Evolutionary conservation across 2,329 filamentous ascomycete genomes (phyloP).

Genomic region (Fusarium annulatum): DNA sequence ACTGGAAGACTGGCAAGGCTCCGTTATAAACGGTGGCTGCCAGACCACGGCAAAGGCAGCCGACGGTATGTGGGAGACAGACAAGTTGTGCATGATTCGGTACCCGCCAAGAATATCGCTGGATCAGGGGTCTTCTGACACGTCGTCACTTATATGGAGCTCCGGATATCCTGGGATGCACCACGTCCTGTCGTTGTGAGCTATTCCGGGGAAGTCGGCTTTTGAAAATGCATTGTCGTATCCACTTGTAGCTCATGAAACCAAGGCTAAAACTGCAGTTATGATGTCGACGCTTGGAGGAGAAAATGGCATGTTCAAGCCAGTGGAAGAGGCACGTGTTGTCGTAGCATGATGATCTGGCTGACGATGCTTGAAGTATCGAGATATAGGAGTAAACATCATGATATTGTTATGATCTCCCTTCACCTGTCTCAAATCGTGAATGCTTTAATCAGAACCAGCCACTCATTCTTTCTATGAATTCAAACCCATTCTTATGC

Average conservation of each 20-base stretch:
- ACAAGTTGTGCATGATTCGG: neutral
- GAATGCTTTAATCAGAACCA: neutral
- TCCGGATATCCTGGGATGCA: constrained; percentile 15
- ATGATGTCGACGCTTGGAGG: constrained; percentile 18
- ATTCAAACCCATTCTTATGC: neutral
- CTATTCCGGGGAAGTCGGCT: constrained; percentile 25
- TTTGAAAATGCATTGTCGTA: neutral
- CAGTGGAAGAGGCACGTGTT: constrained; percentile 14
- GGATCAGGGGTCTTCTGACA: constrained; percentile 23
- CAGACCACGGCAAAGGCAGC: neutral
- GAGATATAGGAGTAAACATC: neutral
- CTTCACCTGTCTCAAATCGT: neutral
- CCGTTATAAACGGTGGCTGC: constrained; percentile 13
- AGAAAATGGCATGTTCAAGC: constrained; percentile 8
- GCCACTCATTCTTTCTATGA: constrained; percentile 12
- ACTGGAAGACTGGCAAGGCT: neutral
- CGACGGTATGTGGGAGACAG: neutral
- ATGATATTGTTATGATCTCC: neutral
- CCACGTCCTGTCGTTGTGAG: constrained; percentile 7
- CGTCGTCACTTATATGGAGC: constrained; percentile 14
- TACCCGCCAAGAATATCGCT: constrained; percentile 5
- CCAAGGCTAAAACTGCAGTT: constrained; percentile 7
- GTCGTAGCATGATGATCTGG: constrained; percentile 6
- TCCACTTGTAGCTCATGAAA: constrained; percentile 9
- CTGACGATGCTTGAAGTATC: neutral